Conservation (phyloP, 495 filamentous ascomycete species). For the Cetradonia linearis region DNA sequence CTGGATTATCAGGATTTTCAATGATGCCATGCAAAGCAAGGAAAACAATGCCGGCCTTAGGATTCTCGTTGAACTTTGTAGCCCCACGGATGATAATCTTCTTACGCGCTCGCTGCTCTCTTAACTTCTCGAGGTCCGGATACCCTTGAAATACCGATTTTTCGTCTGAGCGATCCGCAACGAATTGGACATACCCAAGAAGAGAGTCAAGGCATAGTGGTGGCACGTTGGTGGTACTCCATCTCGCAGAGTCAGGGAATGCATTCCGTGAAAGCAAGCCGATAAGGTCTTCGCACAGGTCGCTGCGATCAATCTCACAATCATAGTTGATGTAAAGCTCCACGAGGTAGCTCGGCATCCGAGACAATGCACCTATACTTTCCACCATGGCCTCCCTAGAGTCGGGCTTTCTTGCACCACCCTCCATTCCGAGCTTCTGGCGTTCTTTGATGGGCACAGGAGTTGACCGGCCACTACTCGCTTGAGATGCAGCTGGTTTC, state of each 20-base stretch:
- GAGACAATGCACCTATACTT: constrained; percentile 77
- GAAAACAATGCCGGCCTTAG: constrained; percentile 80
- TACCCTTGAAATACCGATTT: constrained; percentile 53
- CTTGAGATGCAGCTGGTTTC: constrained; percentile 69
- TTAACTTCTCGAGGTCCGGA: constrained; percentile 53
- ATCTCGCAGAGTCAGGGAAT: constrained; percentile 93
- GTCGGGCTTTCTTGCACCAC: constrained; percentile 82
- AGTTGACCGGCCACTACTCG: constrained; percentile 73
- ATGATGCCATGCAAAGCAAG: constrained; percentile 78
- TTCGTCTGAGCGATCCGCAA: constrained; percentile 76
- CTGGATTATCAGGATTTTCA: constrained; percentile 57
- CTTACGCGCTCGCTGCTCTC: constrained; percentile 65
- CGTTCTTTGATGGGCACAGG: constrained; percentile 90
- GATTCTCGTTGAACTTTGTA: constrained; percentile 88
- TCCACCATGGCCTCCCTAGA: constrained; percentile 98
- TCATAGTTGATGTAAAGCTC: constrained; percentile 98
- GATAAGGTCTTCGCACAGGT: constrained; percentile 91
- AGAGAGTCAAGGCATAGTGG: constrained; percentile 89
- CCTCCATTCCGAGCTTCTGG: constrained; percentile 87
- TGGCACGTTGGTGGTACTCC: constrained; percentile 98
- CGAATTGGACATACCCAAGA: constrained; percentile 79
- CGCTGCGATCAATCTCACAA: constrained; percentile 83
- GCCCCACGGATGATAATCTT: constrained; percentile 80
- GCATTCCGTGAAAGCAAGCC: constrained; percentile 87
- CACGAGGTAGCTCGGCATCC: constrained; percentile 87